phyloP scores from a whole-genome alignment of 495 filamentous ascomycete species.

The Letharia columbiana region DNA sequence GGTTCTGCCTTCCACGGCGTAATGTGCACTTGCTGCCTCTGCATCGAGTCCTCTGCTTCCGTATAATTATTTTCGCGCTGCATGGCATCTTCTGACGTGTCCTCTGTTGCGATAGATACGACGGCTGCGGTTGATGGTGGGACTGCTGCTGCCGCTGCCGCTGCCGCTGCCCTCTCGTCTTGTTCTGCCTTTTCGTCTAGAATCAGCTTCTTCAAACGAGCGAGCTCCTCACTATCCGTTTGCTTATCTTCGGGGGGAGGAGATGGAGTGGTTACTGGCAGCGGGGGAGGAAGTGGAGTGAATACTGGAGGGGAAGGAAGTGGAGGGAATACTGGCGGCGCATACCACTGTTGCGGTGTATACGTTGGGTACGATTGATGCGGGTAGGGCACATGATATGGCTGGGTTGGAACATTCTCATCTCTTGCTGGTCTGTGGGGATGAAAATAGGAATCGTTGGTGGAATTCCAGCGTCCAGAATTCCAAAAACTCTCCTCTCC shows the following conservation, averaged over 20 bases:
- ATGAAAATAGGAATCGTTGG: not conserved
- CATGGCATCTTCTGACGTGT: not conserved
- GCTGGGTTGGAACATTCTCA: not conserved
- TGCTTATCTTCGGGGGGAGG: not conserved
- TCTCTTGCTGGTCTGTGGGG: not conserved
- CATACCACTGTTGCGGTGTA: not conserved
- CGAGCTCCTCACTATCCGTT: not conserved
- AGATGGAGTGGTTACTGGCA: not conserved
- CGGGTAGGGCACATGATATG: not conserved
- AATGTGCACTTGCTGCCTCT: not conserved
- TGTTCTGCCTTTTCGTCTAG: constrained; percentile 4
- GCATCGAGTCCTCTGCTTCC: not conserved
- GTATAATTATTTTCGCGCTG: not conserved
- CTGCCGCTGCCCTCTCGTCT: not conserved
- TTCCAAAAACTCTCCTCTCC: not conserved
- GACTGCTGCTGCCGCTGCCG: not conserved
- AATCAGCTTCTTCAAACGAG: constrained; percentile 2
- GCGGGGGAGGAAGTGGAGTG: no score
- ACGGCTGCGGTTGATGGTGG: not conserved
- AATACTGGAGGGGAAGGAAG: not conserved
- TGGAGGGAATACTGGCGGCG: not conserved
- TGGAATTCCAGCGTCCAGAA: not conserved
- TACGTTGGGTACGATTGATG: not conserved
- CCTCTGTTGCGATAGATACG: not conserved
- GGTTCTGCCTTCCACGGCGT: not conserved